Percentiles rank a stretch among this genome's conserved stretches.
Conservation (phyloP, 306 rosid species). For the Erythrophleum fordii region DNA sequence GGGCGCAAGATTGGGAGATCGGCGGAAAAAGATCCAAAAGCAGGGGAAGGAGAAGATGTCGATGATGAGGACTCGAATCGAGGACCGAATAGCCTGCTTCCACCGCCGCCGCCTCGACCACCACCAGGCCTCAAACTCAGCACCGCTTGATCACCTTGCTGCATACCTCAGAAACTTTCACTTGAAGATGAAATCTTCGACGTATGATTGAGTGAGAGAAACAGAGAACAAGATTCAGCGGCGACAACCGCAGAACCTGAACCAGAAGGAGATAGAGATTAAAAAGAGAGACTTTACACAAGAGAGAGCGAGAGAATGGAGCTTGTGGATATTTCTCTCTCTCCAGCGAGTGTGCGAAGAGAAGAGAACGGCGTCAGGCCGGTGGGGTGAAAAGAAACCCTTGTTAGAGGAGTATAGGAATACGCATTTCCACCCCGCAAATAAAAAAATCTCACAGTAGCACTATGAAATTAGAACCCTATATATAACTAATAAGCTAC, state of each 20-base stretch:
- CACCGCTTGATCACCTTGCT: constrained; percentile 72
- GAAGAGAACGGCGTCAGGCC: constrained; percentile 29
- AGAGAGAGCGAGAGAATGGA: background rate
- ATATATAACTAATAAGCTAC: no score
- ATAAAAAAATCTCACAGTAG: background rate
- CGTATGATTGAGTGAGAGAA: background rate
- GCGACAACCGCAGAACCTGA: constrained; percentile 48
- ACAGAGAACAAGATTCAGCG: constrained; percentile 46
- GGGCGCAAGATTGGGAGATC: constrained; percentile 64
- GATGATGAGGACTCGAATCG: constrained; percentile 58
- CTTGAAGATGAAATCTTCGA: constrained; percentile 40
- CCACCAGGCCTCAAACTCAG: constrained; percentile 98
- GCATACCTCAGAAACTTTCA: constrained; percentile 74
- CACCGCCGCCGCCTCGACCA: constrained; percentile 87
- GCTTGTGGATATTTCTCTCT: constrained; percentile 45
- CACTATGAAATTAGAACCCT: background rate
- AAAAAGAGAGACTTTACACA: background rate
- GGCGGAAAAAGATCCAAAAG: constrained; percentile 62
- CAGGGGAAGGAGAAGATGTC: constrained; percentile 36
- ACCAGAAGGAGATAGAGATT: constrained; percentile 29
- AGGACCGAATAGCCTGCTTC: constrained; percentile 64
- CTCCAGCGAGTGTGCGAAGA: constrained; percentile 42
- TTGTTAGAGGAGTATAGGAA: background rate
- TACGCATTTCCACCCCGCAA: background rate
- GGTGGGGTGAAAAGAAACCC: constrained; percentile 38